Base-by-base conservation (phyloP, 768 basidiomycete species). In the Fomitopsis pulvina region DNA sequence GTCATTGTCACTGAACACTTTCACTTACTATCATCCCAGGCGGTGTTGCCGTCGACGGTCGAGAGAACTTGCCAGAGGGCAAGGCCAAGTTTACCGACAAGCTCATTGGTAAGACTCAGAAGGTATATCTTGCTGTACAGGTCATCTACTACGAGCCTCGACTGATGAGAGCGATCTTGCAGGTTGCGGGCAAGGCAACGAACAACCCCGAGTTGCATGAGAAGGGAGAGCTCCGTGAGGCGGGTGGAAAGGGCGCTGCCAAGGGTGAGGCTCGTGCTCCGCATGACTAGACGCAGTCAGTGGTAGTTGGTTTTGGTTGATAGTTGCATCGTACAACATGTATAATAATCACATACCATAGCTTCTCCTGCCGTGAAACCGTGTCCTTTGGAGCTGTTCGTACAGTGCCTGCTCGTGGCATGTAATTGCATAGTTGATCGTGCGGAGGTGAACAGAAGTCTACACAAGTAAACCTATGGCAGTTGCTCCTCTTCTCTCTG, bases 21-120 rank as follows among this genome's bases (percentile, higher is more conserved):
- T 21, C 4, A 32, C 21, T 42, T 16, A 53, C 3, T n/a, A n/a
- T n/a, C n/a, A n/a, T 14, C 4, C 25, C 16, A 66, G 71, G 66
- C 21, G 71, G 71, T 4, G 69, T 71, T 7, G 66, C 68, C 1
- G 50, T 68, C 12, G 70, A 60, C 38, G 69, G 66, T 2, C 52
- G 58, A 16, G 59, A 63, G 2, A 60, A 69, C 44, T 27, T 66
- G 20, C 66, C 71, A 0, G 60, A 67, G 54, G 70, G 71, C 3
- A 71, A 76, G 24, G 69, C 76, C 25, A 69, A 57, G 24, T 18
- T 76, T 0, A 62, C 69, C 7, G 81, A 84, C 64, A 83, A 78
- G 63, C 51, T 81, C 20, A 55, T 80, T 29, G 81, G 81, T 2
- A 82, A 83, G 67, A 69, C 75, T 0, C 70, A 83, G 57, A 74